These are phyloP conservation scores for Daldinia bambusicola DNA, from an alignment of 495 filamentous ascomycete genomes.

Conservation along the genomic window DNA sequence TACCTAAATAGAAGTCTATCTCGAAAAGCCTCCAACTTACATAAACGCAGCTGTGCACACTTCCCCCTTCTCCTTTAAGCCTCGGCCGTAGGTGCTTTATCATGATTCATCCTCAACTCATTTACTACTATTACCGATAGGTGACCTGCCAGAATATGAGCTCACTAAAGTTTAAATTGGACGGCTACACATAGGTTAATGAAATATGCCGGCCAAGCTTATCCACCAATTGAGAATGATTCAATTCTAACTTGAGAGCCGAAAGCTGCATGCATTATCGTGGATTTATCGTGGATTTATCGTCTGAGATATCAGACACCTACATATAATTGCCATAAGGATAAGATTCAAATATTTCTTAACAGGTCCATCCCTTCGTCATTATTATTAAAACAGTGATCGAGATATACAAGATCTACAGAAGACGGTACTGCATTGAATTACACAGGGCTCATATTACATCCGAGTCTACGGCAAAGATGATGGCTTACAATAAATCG, in stretches of 20 bases:
- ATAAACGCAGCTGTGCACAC: neutral
- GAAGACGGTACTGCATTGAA: neutral
- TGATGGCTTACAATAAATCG: conserved; percentile 18
- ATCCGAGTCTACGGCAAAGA: conserved; percentile 15
- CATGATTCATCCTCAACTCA: conserved; percentile 24
- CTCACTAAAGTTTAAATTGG: conserved; percentile 11
- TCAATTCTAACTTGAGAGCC: conserved; percentile 12
- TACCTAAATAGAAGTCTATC: too few species aligned
- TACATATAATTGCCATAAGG: neutral
- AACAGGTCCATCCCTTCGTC: neutral
- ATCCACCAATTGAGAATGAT: conserved; percentile 7
- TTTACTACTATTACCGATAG: neutral
- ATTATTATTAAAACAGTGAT: neutral
- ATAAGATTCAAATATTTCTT: neutral
- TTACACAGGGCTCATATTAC: neutral
- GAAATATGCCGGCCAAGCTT: conserved; percentile 14
- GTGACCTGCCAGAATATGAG: conserved; percentile 10
- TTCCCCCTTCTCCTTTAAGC: too few species aligned
- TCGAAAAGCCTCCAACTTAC: too few species aligned
- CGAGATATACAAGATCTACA: neutral
- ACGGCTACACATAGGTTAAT: neutral
- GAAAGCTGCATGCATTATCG: conserved; percentile 25
- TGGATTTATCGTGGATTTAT: neutral
- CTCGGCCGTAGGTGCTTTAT: too few species aligned
- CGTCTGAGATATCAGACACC: neutral